phyloP scores from a whole-genome alignment of 495 filamentous ascomycete species.

The Aspergillus taichungensis region DNA sequence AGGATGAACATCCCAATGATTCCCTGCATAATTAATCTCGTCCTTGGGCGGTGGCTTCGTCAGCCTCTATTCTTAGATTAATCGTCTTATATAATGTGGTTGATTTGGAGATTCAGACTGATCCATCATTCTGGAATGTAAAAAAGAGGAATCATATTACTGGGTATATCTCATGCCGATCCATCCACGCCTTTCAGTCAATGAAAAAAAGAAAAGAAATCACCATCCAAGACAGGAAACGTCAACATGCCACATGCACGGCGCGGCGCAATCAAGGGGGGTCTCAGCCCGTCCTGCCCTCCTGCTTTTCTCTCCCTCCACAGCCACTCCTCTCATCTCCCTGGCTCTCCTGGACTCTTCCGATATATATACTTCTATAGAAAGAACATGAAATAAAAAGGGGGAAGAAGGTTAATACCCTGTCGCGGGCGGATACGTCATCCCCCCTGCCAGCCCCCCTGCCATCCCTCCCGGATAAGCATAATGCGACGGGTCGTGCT shows the following conservation, averaged over 20 bases:
- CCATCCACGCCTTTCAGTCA: background rate
- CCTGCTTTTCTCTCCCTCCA: no score
- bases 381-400: background rate
- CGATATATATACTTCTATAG: background rate
- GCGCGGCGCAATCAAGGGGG: background rate
- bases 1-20: background rate
- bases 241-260: background rate
- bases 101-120: no score
- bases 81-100: no score
- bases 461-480: no score
- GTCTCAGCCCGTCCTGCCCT: background rate
- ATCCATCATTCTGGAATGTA: background rate
- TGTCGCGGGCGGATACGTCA: background rate
- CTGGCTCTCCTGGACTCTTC: background rate
- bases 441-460: no score
- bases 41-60: no score
- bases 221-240: background rate
- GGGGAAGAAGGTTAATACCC: background rate
- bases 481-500: no score
- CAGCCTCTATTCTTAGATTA: no score
- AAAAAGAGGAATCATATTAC: background rate
- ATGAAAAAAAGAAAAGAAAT: background rate
- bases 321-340: no score
- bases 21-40: background rate
- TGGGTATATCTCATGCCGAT: conserved; percentile 6